Conservation (phyloP, 805 yeast species). For the Zygotorulaspora danielsina region DNA sequence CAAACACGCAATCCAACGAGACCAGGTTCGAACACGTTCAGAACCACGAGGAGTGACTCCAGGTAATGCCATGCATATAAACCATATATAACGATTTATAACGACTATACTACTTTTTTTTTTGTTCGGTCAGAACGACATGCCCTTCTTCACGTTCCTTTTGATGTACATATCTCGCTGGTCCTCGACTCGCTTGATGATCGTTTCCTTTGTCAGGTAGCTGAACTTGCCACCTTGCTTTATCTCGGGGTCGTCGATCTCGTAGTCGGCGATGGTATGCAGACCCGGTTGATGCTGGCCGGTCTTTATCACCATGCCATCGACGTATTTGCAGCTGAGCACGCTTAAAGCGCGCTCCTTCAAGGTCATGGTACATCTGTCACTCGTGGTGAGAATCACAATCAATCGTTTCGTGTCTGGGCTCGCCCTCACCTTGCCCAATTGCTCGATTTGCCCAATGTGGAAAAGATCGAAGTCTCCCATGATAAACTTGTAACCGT, state of each 20-base stretch:
- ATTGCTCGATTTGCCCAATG: slow-evolving; percentile 83
- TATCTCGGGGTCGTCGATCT: slow-evolving; percentile 41
- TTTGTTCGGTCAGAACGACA: slow-evolving; percentile 37
- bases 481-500: slow-evolving; percentile 38
- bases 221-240: slow-evolving; percentile 51
- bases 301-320: slow-evolving; percentile 56
- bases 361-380: slow-evolving; percentile 80
- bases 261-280: slow-evolving; percentile 4
- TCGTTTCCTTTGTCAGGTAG: slow-evolving; percentile 63
- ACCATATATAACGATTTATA: slow-evolving; percentile 7
- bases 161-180: slow-evolving; percentile 72
- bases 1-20: slow-evolving; percentile 45
- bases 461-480: slow-evolving; percentile 92
- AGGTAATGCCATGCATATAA: slow-evolving; percentile 7
- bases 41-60: slow-evolving; percentile 14
- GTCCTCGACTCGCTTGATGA: slow-evolving; percentile 67
- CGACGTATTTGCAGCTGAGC: slow-evolving; percentile 80
- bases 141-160: slow-evolving; percentile 82
- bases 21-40: slow-evolving; percentile 37
- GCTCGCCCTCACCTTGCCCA: slow-evolving; percentile 44
- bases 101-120: slow-evolving; percentile 7
- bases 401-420: slow-evolving; percentile 47
- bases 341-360: slow-evolving; percentile 85
- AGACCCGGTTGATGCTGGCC: slow-evolving; percentile 4
- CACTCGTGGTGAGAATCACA: slow-evolving; percentile 54